A percentile compares a stretch with the other conserved stretches of the same genome.
Conservation (phyloP, 345 rosid species). For the Syzygium aqueum region DNA sequence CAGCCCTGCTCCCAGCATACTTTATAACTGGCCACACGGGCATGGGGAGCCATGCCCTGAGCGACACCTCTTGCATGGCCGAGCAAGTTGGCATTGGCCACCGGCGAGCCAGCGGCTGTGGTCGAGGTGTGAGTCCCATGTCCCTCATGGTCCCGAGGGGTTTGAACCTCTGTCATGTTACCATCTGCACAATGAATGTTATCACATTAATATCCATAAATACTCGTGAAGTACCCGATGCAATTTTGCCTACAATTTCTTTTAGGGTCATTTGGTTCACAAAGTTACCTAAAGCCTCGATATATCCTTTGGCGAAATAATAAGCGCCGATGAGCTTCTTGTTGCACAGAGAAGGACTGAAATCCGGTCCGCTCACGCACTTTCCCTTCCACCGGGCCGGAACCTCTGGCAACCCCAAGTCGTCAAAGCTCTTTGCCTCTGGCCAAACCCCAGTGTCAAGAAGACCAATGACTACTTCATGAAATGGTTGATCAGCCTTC, state of each 20-base stretch:
- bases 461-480: constrained; percentile 59
- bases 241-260: neutral
- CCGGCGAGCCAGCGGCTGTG: constrained; percentile 72
- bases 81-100: constrained; percentile 57
- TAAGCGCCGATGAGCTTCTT: constrained; percentile 80
- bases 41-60: constrained; percentile 63
- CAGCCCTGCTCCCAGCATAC: constrained; percentile 76
- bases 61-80: constrained; percentile 80
- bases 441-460: constrained; percentile 93
- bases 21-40: constrained; percentile 75
- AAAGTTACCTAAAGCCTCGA: constrained; percentile 29
- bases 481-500: constrained; percentile 18
- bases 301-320: constrained; percentile 56
- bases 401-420: constrained; percentile 50
- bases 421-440: constrained; percentile 58
- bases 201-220: neutral
- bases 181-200: constrained; percentile 6
- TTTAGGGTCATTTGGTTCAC: neutral
- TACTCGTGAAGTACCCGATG: constrained; percentile 1
- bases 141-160: constrained; percentile 67
- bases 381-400: constrained; percentile 63
- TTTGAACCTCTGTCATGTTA: constrained; percentile 31
- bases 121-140: constrained; percentile 86
- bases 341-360: constrained; percentile 51
- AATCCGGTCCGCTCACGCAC: constrained; percentile 66